Conservation (phyloP, 108 stramenopile genomes). For the Pseudonitzschia delicatissima region DNA sequence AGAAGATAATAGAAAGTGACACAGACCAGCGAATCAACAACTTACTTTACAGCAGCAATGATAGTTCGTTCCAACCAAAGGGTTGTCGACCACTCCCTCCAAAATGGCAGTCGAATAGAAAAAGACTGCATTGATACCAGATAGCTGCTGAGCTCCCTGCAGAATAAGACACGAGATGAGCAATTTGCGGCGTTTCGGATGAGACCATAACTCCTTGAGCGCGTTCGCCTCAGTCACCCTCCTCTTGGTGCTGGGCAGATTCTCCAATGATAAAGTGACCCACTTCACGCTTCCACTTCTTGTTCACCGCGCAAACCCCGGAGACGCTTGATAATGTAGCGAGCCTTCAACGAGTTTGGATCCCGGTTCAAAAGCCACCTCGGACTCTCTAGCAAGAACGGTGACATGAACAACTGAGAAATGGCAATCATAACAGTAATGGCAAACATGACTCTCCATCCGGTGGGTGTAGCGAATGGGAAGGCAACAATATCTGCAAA, state of each 20-base stretch:
- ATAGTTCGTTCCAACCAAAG: constrained; percentile 89
- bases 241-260: constrained; percentile 53
- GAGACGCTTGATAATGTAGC: constrained; percentile 88
- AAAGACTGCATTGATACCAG: constrained; percentile 98
- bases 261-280: constrained; percentile 80
- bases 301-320: constrained; percentile 89
- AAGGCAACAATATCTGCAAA: constrained; percentile 83
- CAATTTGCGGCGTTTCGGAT: constrained; percentile 66
- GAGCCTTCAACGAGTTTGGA: constrained; percentile 72
- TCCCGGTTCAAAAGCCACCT: constrained; percentile 81
- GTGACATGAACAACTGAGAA: constrained; percentile 72
- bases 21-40: background rate
- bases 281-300: constrained; percentile 92
- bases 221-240: constrained; percentile 27
- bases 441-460: constrained; percentile 85
- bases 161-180: constrained; percentile 73
- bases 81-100: constrained; percentile 89
- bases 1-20: too few species aligned
- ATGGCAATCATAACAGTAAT: constrained; percentile 73
- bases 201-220: constrained; percentile 68
- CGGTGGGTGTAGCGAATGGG: constrained; percentile 56
- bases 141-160: constrained; percentile 92
- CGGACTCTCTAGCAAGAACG: constrained; percentile 89
- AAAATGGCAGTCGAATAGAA: constrained; percentile 98
- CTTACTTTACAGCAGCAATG: constrained; percentile 77